Evolutionary conservation across 768 basidiomycete genomes (phyloP).

Genomic region (Psilocybe azurescens): DNA sequence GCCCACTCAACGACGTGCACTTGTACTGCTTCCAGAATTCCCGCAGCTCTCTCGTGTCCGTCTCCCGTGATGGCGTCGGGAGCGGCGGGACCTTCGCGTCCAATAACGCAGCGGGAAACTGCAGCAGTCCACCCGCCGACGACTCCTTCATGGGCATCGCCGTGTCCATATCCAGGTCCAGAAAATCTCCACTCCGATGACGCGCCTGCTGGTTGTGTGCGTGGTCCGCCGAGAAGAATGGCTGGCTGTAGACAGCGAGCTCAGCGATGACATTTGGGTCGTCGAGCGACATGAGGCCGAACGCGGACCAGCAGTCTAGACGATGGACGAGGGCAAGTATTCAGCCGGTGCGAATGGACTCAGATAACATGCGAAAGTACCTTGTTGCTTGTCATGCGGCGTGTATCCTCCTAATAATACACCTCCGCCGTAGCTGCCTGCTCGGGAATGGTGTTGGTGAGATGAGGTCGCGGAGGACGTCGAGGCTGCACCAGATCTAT

Average conservation of each 20-base stretch:
- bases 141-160: constrained; percentile 46
- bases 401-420: constrained; percentile 2
- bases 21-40: too few relatives aligned
- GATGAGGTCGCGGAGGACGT: constrained; percentile 21
- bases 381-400: constrained; percentile 26
- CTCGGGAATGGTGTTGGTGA: constrained; percentile 1
- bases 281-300: constrained; percentile 79
- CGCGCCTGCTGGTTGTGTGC: constrained; percentile 20
- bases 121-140: background rate
- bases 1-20: too few relatives aligned
- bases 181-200: background rate
- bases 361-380: constrained; percentile 19
- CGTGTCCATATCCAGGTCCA: constrained; percentile 47
- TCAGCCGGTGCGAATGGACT: constrained; percentile 13
- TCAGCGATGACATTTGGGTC: constrained; percentile 73
- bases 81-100: too few relatives aligned
- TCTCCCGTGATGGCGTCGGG: too few relatives aligned
- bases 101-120: too few relatives aligned
- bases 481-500: constrained; percentile 22
- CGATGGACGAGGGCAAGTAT: constrained; percentile 33
- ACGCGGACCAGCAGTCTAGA: constrained; percentile 65
- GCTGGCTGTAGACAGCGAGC: constrained; percentile 58
- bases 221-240: constrained; percentile 57
- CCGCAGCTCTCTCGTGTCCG: too few relatives aligned
- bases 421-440: constrained; percentile 5